Evolutionary conservation across 2,329 filamentous ascomycete species (phyloP).

Genomic region (Ilyonectria destructans): DNA sequence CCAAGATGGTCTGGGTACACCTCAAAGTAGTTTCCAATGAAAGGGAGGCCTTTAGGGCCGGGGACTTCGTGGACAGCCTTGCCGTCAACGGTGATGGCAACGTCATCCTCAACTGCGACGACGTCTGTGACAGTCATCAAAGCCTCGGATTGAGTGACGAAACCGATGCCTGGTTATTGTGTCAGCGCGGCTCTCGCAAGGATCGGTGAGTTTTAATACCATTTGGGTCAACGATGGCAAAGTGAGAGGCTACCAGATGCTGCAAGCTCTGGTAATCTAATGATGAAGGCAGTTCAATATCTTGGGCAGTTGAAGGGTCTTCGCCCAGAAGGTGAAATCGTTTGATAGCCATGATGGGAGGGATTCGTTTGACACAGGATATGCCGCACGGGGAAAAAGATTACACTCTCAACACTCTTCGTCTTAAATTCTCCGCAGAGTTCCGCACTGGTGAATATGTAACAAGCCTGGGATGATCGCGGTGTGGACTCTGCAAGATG

Average conservation of each 20-base stretch:
- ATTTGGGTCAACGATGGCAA: constrained; percentile 60
- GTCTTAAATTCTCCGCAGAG: too few relatives aligned
- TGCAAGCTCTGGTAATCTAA: constrained; percentile 57
- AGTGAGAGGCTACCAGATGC: constrained; percentile 59
- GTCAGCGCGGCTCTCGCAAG: too few relatives aligned
- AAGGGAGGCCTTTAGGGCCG: constrained; percentile 64
- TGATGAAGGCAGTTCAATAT: constrained; percentile 56
- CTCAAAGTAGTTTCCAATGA: constrained; percentile 70
- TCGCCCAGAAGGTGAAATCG: constrained; percentile 62
- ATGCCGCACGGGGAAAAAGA: too few relatives aligned
- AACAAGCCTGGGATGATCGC: too few relatives aligned
- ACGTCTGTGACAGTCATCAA: constrained; percentile 53
- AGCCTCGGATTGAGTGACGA: constrained; percentile 41
- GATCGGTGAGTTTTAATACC: constrained; percentile 45
- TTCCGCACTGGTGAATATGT: too few relatives aligned
- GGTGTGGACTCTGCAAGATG: too few relatives aligned
- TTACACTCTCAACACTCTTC: too few relatives aligned
- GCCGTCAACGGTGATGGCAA: constrained; percentile 66
- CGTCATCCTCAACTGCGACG: constrained; percentile 44
- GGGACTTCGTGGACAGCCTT: constrained; percentile 65
- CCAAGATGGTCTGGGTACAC: constrained; percentile 72
- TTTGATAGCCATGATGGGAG: constrained; percentile 57
- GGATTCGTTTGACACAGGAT: too few relatives aligned
- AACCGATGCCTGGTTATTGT: constrained; percentile 54
- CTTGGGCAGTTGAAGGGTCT: constrained; percentile 53